These are phyloP conservation scores for Cordyceps pruinosa DNA, from an alignment of 2,329 filamentous ascomycete genomes.

Conservation along the genomic window DNA sequence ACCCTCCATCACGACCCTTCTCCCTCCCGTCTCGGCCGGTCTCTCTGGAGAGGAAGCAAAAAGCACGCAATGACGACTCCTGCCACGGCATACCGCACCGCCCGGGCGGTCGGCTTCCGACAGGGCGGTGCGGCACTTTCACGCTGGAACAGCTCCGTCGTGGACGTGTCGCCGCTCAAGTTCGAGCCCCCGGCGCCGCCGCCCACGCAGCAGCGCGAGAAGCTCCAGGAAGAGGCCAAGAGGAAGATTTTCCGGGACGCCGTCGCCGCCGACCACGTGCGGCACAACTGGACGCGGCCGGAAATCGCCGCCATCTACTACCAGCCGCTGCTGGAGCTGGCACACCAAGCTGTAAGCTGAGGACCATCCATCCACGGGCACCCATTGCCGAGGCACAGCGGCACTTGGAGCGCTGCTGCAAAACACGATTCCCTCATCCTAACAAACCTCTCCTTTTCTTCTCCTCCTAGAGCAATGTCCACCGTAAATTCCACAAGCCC, in stretches of 20 bases:
- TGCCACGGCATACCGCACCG: constrained; percentile 8
- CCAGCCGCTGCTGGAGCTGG: constrained; percentile 71
- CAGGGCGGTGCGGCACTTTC: constrained; percentile 11
- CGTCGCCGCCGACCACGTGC: constrained; percentile 51
- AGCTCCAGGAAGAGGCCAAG: constrained; percentile 9
- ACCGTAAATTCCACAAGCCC: constrained; percentile 80
- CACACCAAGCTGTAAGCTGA: constrained; percentile 60
- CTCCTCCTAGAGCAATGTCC: constrained; percentile 56
- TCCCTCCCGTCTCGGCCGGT: not conserved
- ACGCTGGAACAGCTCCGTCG: constrained; percentile 13
- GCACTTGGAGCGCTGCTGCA: no score
- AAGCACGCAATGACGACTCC: constrained; percentile 3
- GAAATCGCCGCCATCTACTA: constrained; percentile 79
- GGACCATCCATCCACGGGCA: not conserved
- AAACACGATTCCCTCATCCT: no score
- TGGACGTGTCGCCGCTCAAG: constrained; percentile 9
- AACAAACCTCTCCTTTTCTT: not conserved
- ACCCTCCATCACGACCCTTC: not conserved
- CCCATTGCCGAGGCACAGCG: not conserved
- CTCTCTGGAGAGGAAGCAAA: not conserved
- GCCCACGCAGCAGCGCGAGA: not conserved
- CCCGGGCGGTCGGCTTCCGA: constrained; percentile 4
- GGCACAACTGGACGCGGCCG: constrained; percentile 73
- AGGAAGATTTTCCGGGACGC: constrained; percentile 40
- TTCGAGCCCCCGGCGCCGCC: constrained; percentile 10